These are phyloP conservation scores for Phalaenopsis aphrodite DNA, from an alignment of 106 monocot genomes.

Conservation along the genomic window DNA sequence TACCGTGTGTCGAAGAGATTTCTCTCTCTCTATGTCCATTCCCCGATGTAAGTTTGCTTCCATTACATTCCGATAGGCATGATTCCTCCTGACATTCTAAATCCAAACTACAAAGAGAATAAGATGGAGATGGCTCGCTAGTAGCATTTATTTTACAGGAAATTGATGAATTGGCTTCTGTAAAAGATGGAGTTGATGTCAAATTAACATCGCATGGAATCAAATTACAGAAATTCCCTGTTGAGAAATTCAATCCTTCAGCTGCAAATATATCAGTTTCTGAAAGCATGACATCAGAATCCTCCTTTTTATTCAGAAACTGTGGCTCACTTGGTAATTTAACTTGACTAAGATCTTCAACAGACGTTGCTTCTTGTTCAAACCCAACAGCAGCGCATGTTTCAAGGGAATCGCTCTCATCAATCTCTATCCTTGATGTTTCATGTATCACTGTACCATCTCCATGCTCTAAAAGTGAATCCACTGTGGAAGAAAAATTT, in stretches of 20 bases:
- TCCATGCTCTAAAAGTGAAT: conserved; percentile 4
- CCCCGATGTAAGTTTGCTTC: not conserved
- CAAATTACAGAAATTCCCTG: not conserved
- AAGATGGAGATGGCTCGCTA: not conserved
- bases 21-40: not conserved
- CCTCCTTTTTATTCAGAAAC: not conserved
- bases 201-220: not conserved
- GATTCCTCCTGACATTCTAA: not conserved
- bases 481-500: not conserved
- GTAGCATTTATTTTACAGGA: not conserved
- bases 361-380: not conserved
- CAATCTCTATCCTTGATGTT: not conserved
- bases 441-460: not conserved
- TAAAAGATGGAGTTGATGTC: not conserved
- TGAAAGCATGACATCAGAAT: not conserved
- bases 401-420: not conserved
- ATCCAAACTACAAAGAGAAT: not conserved
- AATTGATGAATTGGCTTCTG: not conserved
- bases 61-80: not conserved
- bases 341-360: not conserved
- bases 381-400: not conserved
- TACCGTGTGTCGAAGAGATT: not conserved
- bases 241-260: not conserved
- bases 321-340: not conserved
- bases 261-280: not conserved